Evolutionary conservation across 768 basidiomycete genomes (phyloP).

Genomic region (Psilocybe sp.): DNA sequence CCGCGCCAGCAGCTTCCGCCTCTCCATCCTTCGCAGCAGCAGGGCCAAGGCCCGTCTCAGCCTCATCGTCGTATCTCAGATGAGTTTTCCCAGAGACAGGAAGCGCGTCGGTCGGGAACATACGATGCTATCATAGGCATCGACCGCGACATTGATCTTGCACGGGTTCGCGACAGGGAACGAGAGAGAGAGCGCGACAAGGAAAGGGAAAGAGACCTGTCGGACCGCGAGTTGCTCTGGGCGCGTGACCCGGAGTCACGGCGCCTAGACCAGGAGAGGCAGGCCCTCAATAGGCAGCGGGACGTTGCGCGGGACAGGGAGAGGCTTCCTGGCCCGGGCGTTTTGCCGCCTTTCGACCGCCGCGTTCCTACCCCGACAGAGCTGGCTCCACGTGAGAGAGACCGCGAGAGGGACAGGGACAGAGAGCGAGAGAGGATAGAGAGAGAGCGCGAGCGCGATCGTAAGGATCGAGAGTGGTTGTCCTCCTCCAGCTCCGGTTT

Average conservation of each 20-base stretch:
- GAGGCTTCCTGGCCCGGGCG: slow-evolving; percentile 3
- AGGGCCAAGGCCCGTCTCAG: neutral
- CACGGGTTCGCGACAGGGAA: slow-evolving; percentile 19
- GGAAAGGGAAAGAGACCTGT: slow-evolving; percentile 10
- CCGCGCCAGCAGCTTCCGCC: slow-evolving; percentile 10
- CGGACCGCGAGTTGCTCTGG: neutral
- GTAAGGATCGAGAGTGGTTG: slow-evolving; percentile 5
- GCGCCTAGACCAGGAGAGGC: no score
- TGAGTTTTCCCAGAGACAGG: neutral
- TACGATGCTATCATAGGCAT: neutral
- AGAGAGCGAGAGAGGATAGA: slow-evolving; percentile 10
- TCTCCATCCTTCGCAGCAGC: neutral
- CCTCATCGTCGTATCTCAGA: neutral
- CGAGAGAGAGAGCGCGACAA: slow-evolving; percentile 14
- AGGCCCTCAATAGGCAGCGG: no score
- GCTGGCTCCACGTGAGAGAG: neutral
- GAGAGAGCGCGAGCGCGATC: slow-evolving; percentile 3
- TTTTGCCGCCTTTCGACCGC: neutral
- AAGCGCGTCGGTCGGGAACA: neutral
- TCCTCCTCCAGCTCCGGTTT: no score
- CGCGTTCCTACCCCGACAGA: neutral
- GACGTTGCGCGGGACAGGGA: no score
- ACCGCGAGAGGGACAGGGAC: slow-evolving; percentile 8
- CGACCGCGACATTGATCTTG: no score
- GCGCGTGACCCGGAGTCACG: neutral